phyloP scores from a whole-genome alignment of 129 eudicot species.

The Centrapalus pauciflorus region DNA sequence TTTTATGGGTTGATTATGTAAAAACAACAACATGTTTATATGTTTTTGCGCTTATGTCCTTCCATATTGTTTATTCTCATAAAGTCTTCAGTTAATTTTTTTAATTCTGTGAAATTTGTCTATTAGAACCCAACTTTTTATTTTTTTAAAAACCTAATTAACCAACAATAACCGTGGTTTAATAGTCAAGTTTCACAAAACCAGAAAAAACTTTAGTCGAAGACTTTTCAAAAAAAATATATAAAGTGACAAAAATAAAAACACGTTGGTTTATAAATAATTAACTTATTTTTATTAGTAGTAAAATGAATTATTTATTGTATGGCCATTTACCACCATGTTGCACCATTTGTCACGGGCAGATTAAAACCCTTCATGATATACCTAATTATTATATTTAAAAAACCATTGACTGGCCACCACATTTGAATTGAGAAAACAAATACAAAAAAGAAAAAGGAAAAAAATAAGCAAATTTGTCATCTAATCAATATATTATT shows the following conservation, averaged over 20 bases:
- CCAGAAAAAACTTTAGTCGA: background rate
- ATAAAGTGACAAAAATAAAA: too few relatives aligned
- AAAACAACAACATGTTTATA: too few relatives aligned
- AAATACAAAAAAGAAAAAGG: background rate
- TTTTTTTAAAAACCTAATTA: too few relatives aligned
- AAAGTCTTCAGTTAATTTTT: too few relatives aligned
- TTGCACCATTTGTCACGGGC: slow-evolving; percentile 6
- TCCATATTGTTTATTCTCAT: too few relatives aligned
- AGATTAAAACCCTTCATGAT: background rate
- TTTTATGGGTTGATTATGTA: too few relatives aligned
- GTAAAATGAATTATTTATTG: background rate
- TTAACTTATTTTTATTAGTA: too few relatives aligned
- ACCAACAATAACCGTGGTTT: background rate
- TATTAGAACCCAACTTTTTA: too few relatives aligned
- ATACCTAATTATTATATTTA: background rate
- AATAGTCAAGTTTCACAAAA: too few relatives aligned
- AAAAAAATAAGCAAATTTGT: background rate
- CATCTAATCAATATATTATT: background rate
- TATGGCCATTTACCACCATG: background rate
- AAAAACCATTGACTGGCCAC: background rate
- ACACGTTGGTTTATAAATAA: background rate
- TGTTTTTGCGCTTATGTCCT: too few relatives aligned
- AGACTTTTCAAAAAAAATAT: too few relatives aligned
- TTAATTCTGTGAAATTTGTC: too few relatives aligned
- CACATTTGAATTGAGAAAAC: background rate